phyloP scores from a whole-genome alignment of 2,329 filamentous ascomycete genomes.

The Herpotrichia juniperi region DNA sequence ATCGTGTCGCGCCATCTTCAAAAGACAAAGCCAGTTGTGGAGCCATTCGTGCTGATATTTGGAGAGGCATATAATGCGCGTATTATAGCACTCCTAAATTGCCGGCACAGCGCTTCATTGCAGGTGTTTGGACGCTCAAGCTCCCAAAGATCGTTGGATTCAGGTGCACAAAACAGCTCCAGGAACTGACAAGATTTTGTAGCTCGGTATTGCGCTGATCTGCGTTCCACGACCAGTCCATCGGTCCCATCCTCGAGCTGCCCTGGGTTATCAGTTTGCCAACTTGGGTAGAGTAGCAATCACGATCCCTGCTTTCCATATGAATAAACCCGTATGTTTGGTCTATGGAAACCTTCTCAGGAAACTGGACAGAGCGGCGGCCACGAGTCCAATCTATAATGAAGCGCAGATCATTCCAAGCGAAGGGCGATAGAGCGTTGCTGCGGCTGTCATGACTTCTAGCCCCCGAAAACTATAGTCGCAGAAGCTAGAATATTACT shows the following conservation, averaged over 20 bases:
- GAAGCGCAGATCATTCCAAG: not conserved
- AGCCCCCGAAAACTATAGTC: not conserved
- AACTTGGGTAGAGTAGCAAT: not conserved
- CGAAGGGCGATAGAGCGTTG: not conserved
- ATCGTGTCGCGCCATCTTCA: not conserved
- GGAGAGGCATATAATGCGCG: constrained; percentile 4
- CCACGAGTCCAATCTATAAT: not conserved
- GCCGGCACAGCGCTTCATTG: not conserved
- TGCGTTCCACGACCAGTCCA: not conserved
- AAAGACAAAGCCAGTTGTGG: not conserved
- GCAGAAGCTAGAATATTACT: not conserved
- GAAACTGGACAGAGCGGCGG: not conserved
- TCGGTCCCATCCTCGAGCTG: not conserved
- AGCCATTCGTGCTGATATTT: not conserved
- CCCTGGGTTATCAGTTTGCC: not conserved
- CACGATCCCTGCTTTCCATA: not conserved
- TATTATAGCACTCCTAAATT: constrained; percentile 8
- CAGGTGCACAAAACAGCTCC: not conserved
- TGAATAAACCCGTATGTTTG: not conserved
- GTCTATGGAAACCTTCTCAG: not conserved
- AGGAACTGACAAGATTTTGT: not conserved
- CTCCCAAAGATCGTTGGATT: not conserved
- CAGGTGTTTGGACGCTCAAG: not conserved
- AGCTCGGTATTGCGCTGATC: not conserved
- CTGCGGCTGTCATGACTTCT: not conserved